phyloP scores from a whole-genome alignment of 345 rosid genomes.

The Ceriops zippeliana region DNA sequence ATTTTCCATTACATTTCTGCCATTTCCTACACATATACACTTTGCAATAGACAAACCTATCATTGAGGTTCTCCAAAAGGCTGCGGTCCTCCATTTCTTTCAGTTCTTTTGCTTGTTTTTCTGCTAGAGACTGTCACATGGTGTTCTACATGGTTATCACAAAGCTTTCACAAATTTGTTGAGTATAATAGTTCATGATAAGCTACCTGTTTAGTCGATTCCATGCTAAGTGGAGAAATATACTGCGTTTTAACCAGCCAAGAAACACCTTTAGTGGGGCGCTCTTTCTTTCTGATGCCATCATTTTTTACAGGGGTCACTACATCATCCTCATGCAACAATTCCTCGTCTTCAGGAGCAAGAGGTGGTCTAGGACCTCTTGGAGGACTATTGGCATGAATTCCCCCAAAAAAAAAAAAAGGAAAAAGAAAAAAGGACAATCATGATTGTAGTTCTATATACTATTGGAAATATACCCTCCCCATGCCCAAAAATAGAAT shows the following conservation, averaged over 20 bases:
- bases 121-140: slow-evolving; percentile 72
- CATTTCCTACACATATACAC: slow-evolving; percentile 5
- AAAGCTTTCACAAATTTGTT: slow-evolving; percentile 11
- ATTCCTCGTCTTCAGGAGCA: slow-evolving; percentile 89
- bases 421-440: slow-evolving; percentile 8
- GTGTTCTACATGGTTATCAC: slow-evolving; percentile 8
- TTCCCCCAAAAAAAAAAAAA: not conserved
- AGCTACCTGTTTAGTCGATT: slow-evolving; percentile 74
- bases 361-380: slow-evolving; percentile 48
- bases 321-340: slow-evolving; percentile 76
- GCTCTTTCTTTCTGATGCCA: slow-evolving; percentile 79
- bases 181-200: not conserved
- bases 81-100: slow-evolving; percentile 69
- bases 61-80: slow-evolving; percentile 69
- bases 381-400: slow-evolving; percentile 55
- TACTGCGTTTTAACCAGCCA: slow-evolving; percentile 97
- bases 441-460: slow-evolving; percentile 10
- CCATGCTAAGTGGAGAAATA: slow-evolving; percentile 81
- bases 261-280: slow-evolving; percentile 90
- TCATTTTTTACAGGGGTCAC: slow-evolving; percentile 76
- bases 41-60: slow-evolving; percentile 54
- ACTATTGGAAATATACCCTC: not conserved
- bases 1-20: not conserved
- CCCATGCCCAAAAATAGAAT: slow-evolving; percentile 2
- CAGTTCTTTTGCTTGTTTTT: slow-evolving; percentile 92